Percentiles rank a stretch among this genome's conserved stretches.
These are phyloP conservation scores for Lactarius quietus DNA, from an alignment of 768 basidiomycete species.

Conservation along the genomic window DNA sequence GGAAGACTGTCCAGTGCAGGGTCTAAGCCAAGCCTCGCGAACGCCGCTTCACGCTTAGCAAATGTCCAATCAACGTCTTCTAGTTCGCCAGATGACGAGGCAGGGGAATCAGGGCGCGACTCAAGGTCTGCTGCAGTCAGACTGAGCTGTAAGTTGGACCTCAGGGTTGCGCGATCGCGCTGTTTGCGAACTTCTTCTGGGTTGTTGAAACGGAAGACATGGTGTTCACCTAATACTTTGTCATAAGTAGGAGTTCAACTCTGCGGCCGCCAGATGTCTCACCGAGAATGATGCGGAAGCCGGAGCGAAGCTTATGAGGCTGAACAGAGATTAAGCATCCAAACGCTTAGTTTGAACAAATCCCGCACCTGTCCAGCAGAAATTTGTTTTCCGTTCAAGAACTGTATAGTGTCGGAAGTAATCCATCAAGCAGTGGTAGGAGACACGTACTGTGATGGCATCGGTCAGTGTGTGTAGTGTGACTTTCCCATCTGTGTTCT, in stretches of 20 bases:
- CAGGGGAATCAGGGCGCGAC: slow-evolving; percentile 77
- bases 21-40: slow-evolving; percentile 81
- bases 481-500: slow-evolving; percentile 83
- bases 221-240: slow-evolving; percentile 69
- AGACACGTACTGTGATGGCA: slow-evolving; percentile 69
- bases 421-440: slow-evolving; percentile 2
- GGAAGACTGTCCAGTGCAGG: slow-evolving; percentile 89
- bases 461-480: slow-evolving; percentile 73
- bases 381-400: slow-evolving; percentile 92
- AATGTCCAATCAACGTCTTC: slow-evolving; percentile 95
- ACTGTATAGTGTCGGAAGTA: slow-evolving; percentile 43
- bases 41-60: slow-evolving; percentile 90
- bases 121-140: slow-evolving; percentile 66
- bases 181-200: slow-evolving; percentile 92
- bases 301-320: slow-evolving; percentile 86
- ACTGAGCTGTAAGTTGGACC: slow-evolving; percentile 64
- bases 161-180: slow-evolving; percentile 74
- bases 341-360: background rate
- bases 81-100: slow-evolving; percentile 61
- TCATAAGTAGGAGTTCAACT: background rate
- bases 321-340: slow-evolving; percentile 24
- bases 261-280: slow-evolving; percentile 28
- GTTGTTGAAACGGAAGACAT: slow-evolving; percentile 97
- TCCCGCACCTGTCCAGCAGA: slow-evolving; percentile 63
- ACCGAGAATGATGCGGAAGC: slow-evolving; percentile 96